Base-by-base conservation (phyloP, 148 eudicot genomes). In the Oxyria digyna region DNA sequence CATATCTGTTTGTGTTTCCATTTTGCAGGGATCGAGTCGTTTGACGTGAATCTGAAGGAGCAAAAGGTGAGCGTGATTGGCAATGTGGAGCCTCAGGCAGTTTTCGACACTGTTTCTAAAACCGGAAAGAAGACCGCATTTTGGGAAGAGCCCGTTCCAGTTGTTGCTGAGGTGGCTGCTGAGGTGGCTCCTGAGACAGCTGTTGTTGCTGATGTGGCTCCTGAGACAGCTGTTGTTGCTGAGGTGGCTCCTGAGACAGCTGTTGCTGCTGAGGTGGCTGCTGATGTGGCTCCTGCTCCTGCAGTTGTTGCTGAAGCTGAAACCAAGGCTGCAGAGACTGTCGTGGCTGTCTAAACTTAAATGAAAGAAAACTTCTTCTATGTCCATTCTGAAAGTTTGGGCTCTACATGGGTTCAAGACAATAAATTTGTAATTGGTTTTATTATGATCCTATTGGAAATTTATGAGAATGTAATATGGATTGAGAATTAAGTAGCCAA, bases 301-400 rank as follows among this genome's bases (percentile, higher is more conserved):
- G 67, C 73, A 62, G 75, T 29, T 0, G 59, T 7, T 15, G 48
- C 13, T 1, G 18, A n/a, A 40, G 70, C 79, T 4, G 72, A 79
- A 52, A 4, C 74, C 17, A 80, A 73, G 72, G 37, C 81, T 17
- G 49, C 73, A 0, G 84, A 31, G 42, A 6, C 67, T 63, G 67
- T 63, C 5, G 38, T 35, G 38, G 8, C 24, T 66, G 27, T 26
- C 29, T 66, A 66, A 37, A 59, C 20, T 14, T 59, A 12, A 33
- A 29, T 59, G 35, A 5, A 59, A 14, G 8, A 4, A 27, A 57
- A 38, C 41, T 38, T 38, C 18, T 57, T 29, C 8, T 27, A 57
- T 26, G 35, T 57, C 14, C 29, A 13, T 29, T 26, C 27, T 52
- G 29, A n/a, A 46, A 49, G 55, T 21, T 38, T 49, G 55, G 55